A percentile compares a stretch with the other conserved stretches of the same genome.
Conservation (phyloP, 345 rosid species). For the Syzygium oleosum region DNA sequence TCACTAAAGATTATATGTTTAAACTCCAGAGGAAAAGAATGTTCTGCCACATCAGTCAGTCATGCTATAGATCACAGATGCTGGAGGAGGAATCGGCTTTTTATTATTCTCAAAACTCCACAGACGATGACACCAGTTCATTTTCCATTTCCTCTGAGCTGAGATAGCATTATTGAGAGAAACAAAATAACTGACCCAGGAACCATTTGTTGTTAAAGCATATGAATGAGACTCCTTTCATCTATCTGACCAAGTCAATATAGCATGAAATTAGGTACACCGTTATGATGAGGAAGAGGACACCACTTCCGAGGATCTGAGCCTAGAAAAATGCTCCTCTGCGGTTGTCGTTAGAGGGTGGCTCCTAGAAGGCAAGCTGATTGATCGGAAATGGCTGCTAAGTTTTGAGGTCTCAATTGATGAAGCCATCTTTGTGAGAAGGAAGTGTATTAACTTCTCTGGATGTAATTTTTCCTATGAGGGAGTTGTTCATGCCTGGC, state of each 20-base stretch:
- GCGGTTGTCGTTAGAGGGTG: neutral
- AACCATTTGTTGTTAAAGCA: too few relatives aligned
- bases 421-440: neutral
- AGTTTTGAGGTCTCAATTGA: neutral
- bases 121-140: neutral
- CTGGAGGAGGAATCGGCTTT: neutral
- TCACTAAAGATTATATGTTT: too few relatives aligned
- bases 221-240: too few relatives aligned
- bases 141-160: neutral
- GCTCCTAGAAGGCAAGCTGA: slow-evolving; percentile 1
- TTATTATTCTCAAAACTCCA: too few relatives aligned
- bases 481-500: neutral
- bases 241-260: too few relatives aligned
- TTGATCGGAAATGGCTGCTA: neutral
- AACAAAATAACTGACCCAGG: too few relatives aligned
- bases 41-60: neutral
- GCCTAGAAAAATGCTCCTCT: slow-evolving; percentile 3
- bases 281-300: neutral
- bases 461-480: neutral
- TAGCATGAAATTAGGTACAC: too few relatives aligned
- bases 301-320: neutral
- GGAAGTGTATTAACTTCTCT: neutral
- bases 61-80: neutral
- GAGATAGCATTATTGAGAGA: neutral
- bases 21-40: neutral